Evolutionary conservation across 2,329 filamentous ascomycete species (phyloP), one percentile per base, ranked within the genome.

Genomic region (Didymella pomorum): DNA sequence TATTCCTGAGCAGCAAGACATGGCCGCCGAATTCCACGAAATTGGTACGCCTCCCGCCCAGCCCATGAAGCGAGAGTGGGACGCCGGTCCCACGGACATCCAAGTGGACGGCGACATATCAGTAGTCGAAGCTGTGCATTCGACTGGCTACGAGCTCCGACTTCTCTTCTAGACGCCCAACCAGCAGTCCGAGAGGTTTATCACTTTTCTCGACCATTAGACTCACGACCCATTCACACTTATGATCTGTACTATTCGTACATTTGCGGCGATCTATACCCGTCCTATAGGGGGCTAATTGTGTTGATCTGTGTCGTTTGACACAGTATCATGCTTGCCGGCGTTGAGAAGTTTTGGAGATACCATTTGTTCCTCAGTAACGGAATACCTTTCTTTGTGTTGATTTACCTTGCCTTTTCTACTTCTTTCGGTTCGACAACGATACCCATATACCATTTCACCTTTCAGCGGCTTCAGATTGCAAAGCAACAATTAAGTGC

Each of bases 1-100:
- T 75, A 82, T 98, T 51, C 86, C 87, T 1, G 95, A 99, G 79
- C 93, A 93, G 29, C 92, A 98, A 76, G 94, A 97, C 71, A 95
- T 98, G 89, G 80, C 84, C 35, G 85, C 85, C 41, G 87, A 89
- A 67, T 86, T 89, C 58, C 83, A 91, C 56, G 89, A 95, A 66
- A 82, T 91, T 43, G 67, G 64, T 64, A 79, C 56, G n/a, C 67
- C 72, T 26, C 74, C 79, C 48, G 75, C 80, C 50, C 76, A 68
- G 58, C 77, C 69, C 42, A 78, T 77, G 72, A 86, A 80, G 73
- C 82, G 79, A 69, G 84, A 83, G 71, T 87, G 80, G 84, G 79
- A 80, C 73, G 80, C 78, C 65, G 80, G 80, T 25, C 70, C 76
- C 29, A 78, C 78, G 31, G 79, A 82, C 61, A 76, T 82, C 25